These are phyloP conservation scores for Colletotrichum sp. DNA, from an alignment of 2,329 filamentous ascomycete genomes.

Conservation along the genomic window DNA sequence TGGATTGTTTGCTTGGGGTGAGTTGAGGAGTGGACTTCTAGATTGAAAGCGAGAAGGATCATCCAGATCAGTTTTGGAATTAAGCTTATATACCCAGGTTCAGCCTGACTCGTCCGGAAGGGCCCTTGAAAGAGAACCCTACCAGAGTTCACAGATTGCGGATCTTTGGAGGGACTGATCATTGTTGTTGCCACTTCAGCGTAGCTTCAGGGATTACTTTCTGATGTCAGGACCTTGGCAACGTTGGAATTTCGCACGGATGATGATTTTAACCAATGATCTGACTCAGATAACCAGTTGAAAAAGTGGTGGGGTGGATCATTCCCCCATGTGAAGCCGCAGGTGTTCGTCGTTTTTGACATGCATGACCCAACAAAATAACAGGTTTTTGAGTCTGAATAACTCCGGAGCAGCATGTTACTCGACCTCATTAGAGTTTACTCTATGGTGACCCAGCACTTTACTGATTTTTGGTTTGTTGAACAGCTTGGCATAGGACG, in stretches of 20 bases:
- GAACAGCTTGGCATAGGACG: rapidly evolving
- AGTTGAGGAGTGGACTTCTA: neutral
- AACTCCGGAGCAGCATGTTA: too few relatives aligned
- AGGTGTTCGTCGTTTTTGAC: neutral
- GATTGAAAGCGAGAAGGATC: neutral
- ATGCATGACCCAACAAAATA: neutral
- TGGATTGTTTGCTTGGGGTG: neutral
- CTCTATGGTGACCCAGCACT: neutral
- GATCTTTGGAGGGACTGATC: neutral
- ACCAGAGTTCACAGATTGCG: neutral
- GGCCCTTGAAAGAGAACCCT: neutral
- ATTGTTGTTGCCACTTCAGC: neutral
- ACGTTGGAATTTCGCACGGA: neutral
- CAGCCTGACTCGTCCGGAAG: neutral
- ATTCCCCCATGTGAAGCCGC: neutral
- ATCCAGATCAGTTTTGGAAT: neutral
- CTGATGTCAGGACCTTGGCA: neutral
- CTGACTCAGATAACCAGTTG: too few relatives aligned
- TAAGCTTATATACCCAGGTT: neutral
- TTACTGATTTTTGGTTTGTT: neutral
- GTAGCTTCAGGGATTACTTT: neutral
- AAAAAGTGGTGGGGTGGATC: neutral
- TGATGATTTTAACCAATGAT: neutral
- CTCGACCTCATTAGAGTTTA: neutral
- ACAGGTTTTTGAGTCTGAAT: neutral